Base-by-base conservation (phyloP, 257 asterid genomes). In the Handroanthus guayacan region DNA sequence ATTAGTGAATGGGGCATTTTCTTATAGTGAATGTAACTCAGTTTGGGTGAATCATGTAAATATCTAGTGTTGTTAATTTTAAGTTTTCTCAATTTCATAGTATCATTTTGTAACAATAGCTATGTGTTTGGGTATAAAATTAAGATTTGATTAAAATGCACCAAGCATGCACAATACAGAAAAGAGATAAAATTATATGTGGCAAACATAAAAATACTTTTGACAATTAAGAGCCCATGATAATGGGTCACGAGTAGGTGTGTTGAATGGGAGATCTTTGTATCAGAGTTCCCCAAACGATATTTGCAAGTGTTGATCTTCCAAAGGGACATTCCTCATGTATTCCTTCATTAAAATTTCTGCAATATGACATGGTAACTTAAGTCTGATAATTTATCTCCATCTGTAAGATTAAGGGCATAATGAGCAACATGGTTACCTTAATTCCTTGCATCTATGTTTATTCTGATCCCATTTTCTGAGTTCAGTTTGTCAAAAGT, bases 191-290 rank as follows among this genome's bases (percentile, higher is more conserved):
- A 1, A 12, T 12, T 14, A 51, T 36, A 51, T 52, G 36, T 3
- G 48, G n/a, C 31, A 25, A 10, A 16, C 62, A 48, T 47, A 50
- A 34, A 39, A 36, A 50, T 8, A 51, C 62, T 51, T n/a, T 25
- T 20, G 16, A 43, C 54, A 69, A n/a, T 17, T 52, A 55, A n/a
- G 52, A 54, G 65, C 75, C n/a, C 41, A 34, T 70, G 75, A 70
- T n/a, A 54, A 38, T 54, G 75, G 75, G 16, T 52, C 65, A 69
- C 54, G 16, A 38, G 18, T 34, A 50, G 48, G 62, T 51, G 57
- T 67, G 72, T 45, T 10, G 10, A 11, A 14, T 67, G 48, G 14
- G 48, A 51, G 18, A 69, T 25, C 36, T 50, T 58, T 50, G 41
- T 12, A 67, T 12, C 58, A 25, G 61, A 68, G 62, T 14, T 0